Conservation (phyloP, 805 yeast genomes). For the Priceomyces carsonii region DNA sequence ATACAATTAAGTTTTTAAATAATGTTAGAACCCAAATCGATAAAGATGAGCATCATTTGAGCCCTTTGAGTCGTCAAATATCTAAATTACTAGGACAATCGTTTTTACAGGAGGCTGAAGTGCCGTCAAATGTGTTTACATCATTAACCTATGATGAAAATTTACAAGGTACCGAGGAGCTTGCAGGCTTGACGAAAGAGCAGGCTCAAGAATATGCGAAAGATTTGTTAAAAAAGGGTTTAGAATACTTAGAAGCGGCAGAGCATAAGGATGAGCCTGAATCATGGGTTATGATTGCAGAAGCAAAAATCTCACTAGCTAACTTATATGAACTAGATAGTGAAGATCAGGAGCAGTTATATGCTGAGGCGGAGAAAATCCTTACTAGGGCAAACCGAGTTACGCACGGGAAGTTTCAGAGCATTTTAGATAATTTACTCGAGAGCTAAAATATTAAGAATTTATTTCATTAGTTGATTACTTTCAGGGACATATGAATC, state of each 20-base stretch:
- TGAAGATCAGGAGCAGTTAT: constrained; percentile 64
- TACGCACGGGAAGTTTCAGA: constrained; percentile 72
- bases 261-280: constrained; percentile 75
- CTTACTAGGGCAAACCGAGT: constrained; percentile 75
- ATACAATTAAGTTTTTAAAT: constrained; percentile 33
- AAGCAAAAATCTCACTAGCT: constrained; percentile 78
- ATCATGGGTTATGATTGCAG: constrained; percentile 82
- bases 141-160: constrained; percentile 60
- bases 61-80: constrained; percentile 35
- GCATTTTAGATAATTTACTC: constrained; percentile 55
- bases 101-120: constrained; percentile 64
- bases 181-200: constrained; percentile 35
- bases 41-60: constrained; percentile 9
- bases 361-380: constrained; percentile 66
- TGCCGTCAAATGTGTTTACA: constrained; percentile 55
- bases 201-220: constrained; percentile 54
- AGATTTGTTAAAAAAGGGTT: constrained; percentile 51
- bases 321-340: constrained; percentile 68
- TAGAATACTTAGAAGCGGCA: constrained; percentile 56
- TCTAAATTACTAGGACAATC: constrained; percentile 61
- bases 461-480: background rate
- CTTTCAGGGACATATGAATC: too few relatives aligned
- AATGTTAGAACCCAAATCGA: constrained; percentile 24
- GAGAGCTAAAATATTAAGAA: constrained; percentile 3
- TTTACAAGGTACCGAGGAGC: constrained; percentile 20